Conservation (phyloP, 805 yeast genomes). For the Kuraishia ogatae region DNA sequence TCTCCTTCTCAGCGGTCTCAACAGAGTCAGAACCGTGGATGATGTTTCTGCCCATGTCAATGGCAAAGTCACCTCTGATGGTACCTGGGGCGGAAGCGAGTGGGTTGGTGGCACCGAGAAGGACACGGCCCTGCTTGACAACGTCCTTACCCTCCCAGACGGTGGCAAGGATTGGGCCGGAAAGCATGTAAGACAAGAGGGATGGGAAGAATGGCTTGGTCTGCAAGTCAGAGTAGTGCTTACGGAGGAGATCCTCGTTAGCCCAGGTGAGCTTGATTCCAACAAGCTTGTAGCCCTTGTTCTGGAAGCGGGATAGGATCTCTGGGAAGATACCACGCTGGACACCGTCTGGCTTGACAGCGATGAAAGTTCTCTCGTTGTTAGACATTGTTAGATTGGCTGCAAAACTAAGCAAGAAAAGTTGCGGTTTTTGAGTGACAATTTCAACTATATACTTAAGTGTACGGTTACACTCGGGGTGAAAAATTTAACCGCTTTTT, state of each 20-base stretch:
- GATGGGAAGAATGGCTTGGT: conserved; percentile 98
- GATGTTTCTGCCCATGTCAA: conserved; percentile 99
- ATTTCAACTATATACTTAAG: too few species aligned
- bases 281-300: conserved; percentile 96
- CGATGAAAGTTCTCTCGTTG: conserved; percentile 86
- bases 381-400: conserved; percentile 32
- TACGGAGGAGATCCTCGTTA: conserved; percentile 76
- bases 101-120: conserved; percentile 99
- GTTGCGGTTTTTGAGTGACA: too few species aligned
- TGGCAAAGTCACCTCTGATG: conserved; percentile 98
- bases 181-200: conserved; percentile 88
- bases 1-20: conserved; percentile 95
- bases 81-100: conserved; percentile 97
- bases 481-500: too few species aligned
- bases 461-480: too few species aligned
- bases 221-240: conserved; percentile 94
- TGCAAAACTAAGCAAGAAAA: too few species aligned
- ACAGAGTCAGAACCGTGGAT: conserved; percentile 99
- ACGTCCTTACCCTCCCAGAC: conserved; percentile 99
- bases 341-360: conserved; percentile 99
- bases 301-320: conserved; percentile 88
- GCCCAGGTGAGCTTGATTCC: conserved; percentile 90
- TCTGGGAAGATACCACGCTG: conserved; percentile 94
- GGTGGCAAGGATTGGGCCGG: conserved; percentile 98
- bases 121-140: conserved; percentile 96